Evolutionary conservation across 352 stramenopile species (phyloP).

Genomic region (Peronospora tabacina): DNA sequence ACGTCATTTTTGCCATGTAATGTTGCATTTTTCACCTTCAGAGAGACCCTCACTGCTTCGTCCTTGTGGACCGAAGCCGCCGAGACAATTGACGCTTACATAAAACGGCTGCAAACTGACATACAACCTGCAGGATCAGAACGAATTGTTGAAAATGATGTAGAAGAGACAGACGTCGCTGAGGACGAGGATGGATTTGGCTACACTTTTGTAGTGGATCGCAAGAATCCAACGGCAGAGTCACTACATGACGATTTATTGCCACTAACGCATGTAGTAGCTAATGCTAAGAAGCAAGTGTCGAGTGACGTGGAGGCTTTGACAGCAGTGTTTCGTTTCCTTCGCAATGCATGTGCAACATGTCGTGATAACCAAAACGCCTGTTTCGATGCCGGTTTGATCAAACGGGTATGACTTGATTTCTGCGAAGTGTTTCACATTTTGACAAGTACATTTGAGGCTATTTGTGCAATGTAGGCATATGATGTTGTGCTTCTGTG

Average conservation of each 20-base stretch:
- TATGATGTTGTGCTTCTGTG: constrained; percentile 33
- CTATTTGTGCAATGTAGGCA: constrained; percentile 21
- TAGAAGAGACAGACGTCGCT: constrained; percentile 6
- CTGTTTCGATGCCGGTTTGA: constrained; percentile 23
- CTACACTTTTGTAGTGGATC: constrained; percentile 56
- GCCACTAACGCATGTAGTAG: constrained; percentile 26
- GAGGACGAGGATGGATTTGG: constrained; percentile 57
- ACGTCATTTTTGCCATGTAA: neutral
- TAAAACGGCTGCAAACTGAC: constrained; percentile 7
- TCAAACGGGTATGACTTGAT: constrained; percentile 11
- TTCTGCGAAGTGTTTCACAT: too few relatives aligned
- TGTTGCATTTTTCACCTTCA: constrained; percentile 2
- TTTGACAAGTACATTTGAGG: too few relatives aligned
- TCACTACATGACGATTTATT: constrained; percentile 26
- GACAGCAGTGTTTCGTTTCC: constrained; percentile 54
- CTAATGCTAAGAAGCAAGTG: constrained; percentile 6
- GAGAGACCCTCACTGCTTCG: constrained; percentile 18
- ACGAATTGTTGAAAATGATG: constrained; percentile 4
- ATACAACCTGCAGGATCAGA: neutral
- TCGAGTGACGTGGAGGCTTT: constrained; percentile 11
- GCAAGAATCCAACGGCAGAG: constrained; percentile 25
- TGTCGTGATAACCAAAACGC: constrained; percentile 43
- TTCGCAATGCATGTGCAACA: constrained; percentile 61
- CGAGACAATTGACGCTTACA: constrained; percentile 7
- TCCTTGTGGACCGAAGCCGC: constrained; percentile 18